These are phyloP conservation scores for Plasmopara viticola DNA, from an alignment of 352 stramenopile genomes.

Conservation along the genomic window DNA sequence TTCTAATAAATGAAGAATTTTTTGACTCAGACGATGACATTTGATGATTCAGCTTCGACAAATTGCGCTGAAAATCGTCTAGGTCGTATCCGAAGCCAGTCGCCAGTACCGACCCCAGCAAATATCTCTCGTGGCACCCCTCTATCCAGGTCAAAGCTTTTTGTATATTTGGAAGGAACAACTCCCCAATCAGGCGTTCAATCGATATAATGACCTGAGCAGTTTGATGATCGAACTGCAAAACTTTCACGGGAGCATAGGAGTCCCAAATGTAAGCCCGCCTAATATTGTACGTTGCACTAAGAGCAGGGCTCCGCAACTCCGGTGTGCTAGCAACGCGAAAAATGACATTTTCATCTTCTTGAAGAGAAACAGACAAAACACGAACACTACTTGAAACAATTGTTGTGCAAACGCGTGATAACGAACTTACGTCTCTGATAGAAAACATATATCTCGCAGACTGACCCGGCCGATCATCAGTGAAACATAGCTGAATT, in stretches of 20 bases:
- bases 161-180: conserved; percentile 44
- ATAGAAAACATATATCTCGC: conserved; percentile 25
- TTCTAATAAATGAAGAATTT: conserved; percentile 19
- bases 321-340: conserved; percentile 31
- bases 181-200: conserved; percentile 25
- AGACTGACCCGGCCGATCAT: conserved; percentile 18
- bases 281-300: conserved; percentile 34
- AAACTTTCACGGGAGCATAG: conserved; percentile 6
- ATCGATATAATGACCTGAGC: conserved; percentile 22
- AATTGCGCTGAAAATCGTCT: conserved; percentile 47
- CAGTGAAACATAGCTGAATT: conserved; percentile 26
- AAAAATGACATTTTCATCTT: conserved; percentile 33
- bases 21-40: conserved; percentile 23
- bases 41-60: conserved; percentile 40
- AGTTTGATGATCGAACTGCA: conserved; percentile 20
- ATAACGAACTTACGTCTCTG: conserved; percentile 30
- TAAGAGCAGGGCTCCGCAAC: conserved; percentile 36
- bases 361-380: conserved; percentile 25
- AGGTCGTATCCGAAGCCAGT: conserved; percentile 57
- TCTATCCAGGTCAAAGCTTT: conserved; percentile 34
- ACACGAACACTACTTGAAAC: conserved; percentile 21
- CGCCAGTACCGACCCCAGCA: conserved; percentile 60
- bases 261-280: conserved; percentile 29
- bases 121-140: conserved; percentile 36
- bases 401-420: conserved; percentile 30